Evolutionary conservation across 495 filamentous ascomycete genomes (phyloP), one percentile per base, ranked within the genome.

Genomic region (Penicillium coffeae): DNA sequence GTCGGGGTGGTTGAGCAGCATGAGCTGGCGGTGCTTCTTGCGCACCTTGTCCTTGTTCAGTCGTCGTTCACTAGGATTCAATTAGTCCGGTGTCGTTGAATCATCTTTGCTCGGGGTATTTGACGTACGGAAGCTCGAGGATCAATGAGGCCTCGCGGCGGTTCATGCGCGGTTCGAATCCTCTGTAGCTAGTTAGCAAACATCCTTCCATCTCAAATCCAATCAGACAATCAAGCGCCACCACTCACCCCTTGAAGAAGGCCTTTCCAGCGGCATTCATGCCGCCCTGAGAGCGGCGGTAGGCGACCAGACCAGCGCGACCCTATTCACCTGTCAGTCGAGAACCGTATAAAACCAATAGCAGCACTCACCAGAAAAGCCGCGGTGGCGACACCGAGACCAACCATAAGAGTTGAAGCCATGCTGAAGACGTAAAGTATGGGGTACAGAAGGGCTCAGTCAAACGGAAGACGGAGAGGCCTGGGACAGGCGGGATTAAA

Each of bases 1-100:
- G 70, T 99, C 93, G 22, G 93, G 93, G 70, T 99, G 93, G 72
- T 99, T 99, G 51, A 94, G 75, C 43, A 99, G 80, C 93, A 99
- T 99, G 42, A 97, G 83, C 50, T 87, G 89, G 27, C 93, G 83
- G 73, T 99, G 93, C 55, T 92, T 90, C 75, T 97, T 96, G 60
- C 93, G 88, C 40, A 99, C 77, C 55, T 92, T 90, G 34, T 95
- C 89, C 72, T 94, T 95, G 45, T 83, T 90, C 56, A 95, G 53
- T 51, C 81, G 81, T 38, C 89, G 80, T 66, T 97, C 93, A 43
- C 92, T 96, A 51, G 60, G 41, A 6, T 21, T 1, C 39, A 8
- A 4, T 67, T 58, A 65, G 58, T 42, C 8, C 12, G 18, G 48
- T 37, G 21, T 9, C 12, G 13, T 37, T 37, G n/a, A n/a, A n/a